These are phyloP conservation scores for Clonostachys rhizophaga DNA, from an alignment of 2,329 filamentous ascomycete species.

Conservation along the genomic window DNA sequence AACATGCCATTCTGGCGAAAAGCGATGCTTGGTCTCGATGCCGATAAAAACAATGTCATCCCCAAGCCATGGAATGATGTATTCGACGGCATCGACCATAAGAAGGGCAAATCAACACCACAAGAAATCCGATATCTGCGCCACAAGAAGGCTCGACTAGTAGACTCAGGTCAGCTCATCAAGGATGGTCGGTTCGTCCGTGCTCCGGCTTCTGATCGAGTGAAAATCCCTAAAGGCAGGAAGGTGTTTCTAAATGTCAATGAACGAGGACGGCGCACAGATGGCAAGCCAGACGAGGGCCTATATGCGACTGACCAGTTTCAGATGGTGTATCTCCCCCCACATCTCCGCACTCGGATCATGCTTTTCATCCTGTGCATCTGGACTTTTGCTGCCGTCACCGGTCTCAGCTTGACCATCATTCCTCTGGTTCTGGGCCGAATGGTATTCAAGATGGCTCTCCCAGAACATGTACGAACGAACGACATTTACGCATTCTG, in stretches of 20 bases:
- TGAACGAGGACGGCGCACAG: slow-evolving; percentile 54
- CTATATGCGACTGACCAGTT: slow-evolving; percentile 58
- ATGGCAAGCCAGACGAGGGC: slow-evolving; percentile 48
- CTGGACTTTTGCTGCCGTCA: slow-evolving; percentile 88
- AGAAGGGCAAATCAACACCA: slow-evolving; percentile 24
- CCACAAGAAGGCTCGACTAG: slow-evolving; percentile 36
- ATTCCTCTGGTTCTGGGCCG: slow-evolving; percentile 83
- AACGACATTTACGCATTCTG: slow-evolving; percentile 98
- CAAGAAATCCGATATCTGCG: slow-evolving; percentile 28
- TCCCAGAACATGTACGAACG: slow-evolving; percentile 68
- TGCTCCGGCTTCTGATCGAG: slow-evolving; percentile 91
- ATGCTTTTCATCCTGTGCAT: slow-evolving; percentile 83
- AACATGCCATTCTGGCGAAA: slow-evolving; percentile 30
- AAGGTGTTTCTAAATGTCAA: slow-evolving; percentile 75
- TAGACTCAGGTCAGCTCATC: slow-evolving; percentile 48
- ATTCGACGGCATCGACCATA: slow-evolving; percentile 42
- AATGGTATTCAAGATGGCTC: slow-evolving; percentile 65
- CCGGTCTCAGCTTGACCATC: slow-evolving; percentile 81
- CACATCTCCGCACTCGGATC: slow-evolving; percentile 75
- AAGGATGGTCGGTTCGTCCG: slow-evolving; percentile 80
- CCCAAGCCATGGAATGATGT: slow-evolving; percentile 55
- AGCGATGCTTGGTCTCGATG: slow-evolving; percentile 40
- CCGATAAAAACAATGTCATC: slow-evolving; percentile 33
- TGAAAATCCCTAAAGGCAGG: slow-evolving; percentile 83
- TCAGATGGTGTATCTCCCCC: slow-evolving; percentile 75